Percentiles rank a stretch among this genome's conserved stretches.
phyloP scores from a whole-genome alignment of 1,284 basidiomycete genomes.

The Ustilago cynodontis region DNA sequence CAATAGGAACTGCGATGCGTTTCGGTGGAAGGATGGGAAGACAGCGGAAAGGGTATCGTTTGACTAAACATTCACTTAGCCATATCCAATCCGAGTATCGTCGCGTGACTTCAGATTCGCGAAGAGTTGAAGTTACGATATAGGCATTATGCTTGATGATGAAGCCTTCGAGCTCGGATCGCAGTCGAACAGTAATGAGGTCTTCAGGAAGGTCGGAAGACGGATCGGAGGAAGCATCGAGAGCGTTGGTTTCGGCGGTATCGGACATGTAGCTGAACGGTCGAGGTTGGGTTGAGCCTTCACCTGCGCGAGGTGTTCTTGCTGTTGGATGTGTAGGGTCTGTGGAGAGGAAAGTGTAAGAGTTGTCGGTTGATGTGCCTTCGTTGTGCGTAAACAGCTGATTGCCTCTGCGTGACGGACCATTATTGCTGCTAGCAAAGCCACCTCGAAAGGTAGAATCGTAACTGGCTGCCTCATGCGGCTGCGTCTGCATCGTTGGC shows the following conservation, averaged over 20 bases:
- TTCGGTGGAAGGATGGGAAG: constrained; percentile 55
- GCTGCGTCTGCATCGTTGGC: constrained; percentile 6
- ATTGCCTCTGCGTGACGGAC: background rate
- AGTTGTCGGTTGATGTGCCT: constrained; percentile 1
- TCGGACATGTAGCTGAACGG: constrained; percentile 53
- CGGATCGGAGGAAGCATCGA: constrained; percentile 37
- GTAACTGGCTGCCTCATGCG: constrained; percentile 20
- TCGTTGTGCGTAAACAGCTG: constrained; percentile 27
- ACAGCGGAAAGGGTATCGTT: constrained; percentile 58
- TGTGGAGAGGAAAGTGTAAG: background rate
- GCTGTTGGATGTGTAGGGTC: constrained; percentile 2
- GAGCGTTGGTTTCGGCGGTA: constrained; percentile 37
- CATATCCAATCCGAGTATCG: constrained; percentile 60
- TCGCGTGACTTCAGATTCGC: constrained; percentile 42
- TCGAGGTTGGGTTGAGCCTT: constrained; percentile 22
- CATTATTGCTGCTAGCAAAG: constrained; percentile 25
- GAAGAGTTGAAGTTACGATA: constrained; percentile 42
- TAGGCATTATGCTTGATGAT: constrained; percentile 58
- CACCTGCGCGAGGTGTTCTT: constrained; percentile 9
- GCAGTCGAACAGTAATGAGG: constrained; percentile 40
- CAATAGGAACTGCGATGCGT: constrained; percentile 48
- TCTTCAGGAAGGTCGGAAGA: constrained; percentile 43
- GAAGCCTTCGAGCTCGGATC: constrained; percentile 48
- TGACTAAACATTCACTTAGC: constrained; percentile 52
- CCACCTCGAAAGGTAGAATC: constrained; percentile 37